Evolutionary conservation across 768 basidiomycete species (phyloP), one percentile per base, ranked within the genome.

Genomic region (Suillus occidentalis): DNA sequence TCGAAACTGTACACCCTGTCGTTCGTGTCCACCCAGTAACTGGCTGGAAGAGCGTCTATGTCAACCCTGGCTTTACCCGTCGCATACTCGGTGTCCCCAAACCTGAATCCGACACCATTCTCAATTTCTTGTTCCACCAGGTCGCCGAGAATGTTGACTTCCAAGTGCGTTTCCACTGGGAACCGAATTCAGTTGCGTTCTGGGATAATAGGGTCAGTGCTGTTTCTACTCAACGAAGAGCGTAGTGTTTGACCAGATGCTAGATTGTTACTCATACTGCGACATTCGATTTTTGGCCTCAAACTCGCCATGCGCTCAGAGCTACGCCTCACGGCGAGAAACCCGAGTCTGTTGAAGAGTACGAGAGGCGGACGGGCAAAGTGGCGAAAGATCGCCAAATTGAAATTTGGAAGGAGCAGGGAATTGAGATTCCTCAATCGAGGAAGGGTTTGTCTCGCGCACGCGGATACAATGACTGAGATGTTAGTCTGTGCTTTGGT

Each of bases 1-100:
- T 92, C 64, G 90, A 92, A 76, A 84, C 85, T 5, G 70, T 90
- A 39, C 93, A 94, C 74, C 93, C 92, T 20, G 80, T 95, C 56
- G 90, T 95, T 62, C 88, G 92, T 56, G 91, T 94, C 13, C 89
- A 94, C 73, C 92, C 94, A 22, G 88, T 83, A 2, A 95, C 93
- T 1, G 91, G 92, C 14, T 90, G 88, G 86, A 94, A 94, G 83
- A 87, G 86, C 65, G 77, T 95, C 66, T 94, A 88, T 71, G 88
- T 94, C 72, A 94, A 95, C 72, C 87, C 89, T 42, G 89, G 92
- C 18, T 95, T 95, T 78, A 92, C 91, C 3, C 86, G 89, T 49
- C 85, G 88, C 62, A 90, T 95, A 71, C 76, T 91, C 64, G 91
- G 88, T 57, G 81, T 94, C 13, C 90, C 92, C 28, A 94, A 93